phyloP scores from a whole-genome alignment of 2,329 filamentous ascomycete genomes.

The Tolypocladium sp. region DNA sequence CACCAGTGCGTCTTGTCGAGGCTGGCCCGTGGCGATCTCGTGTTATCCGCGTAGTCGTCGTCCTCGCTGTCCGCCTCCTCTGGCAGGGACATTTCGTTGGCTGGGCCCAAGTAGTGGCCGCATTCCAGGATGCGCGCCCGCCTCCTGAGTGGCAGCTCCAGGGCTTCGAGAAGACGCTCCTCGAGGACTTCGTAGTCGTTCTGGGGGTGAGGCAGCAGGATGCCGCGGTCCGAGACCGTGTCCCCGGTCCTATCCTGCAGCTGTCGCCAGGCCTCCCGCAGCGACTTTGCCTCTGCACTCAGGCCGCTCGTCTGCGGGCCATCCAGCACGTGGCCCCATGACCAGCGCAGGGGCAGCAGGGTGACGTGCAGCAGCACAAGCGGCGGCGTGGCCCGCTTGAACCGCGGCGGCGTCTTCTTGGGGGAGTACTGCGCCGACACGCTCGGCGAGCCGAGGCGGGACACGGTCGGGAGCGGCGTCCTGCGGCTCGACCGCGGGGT shows the following conservation, averaged over 20 bases:
- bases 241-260: conserved; percentile 64
- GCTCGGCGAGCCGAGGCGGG: conserved; percentile 46
- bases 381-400: conserved; percentile 51
- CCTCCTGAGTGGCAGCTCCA: conserved; percentile 57
- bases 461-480: conserved; percentile 37
- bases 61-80: conserved; percentile 39
- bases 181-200: conserved; percentile 74
- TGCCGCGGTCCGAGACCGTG: conserved; percentile 62
- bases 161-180: conserved; percentile 64
- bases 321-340: conserved; percentile 50
- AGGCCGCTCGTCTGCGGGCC: conserved; percentile 29
- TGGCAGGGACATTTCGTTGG: conserved; percentile 35
- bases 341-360: conserved; percentile 59
- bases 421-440: conserved; percentile 43
- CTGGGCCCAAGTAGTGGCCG: conserved; percentile 63
- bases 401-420: conserved; percentile 49
- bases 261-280: conserved; percentile 56
- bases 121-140: conserved; percentile 65
- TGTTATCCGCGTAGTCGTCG: conserved; percentile 29
- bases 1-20: conserved; percentile 43
- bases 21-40: conserved; percentile 12
- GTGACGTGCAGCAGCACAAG: conserved; percentile 73
- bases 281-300: conserved; percentile 35
- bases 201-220: conserved; percentile 69
- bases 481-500: conserved; percentile 47